phyloP scores from a whole-genome alignment of 1,139 yeast species.

The Saccharomyces hybrid region DNA sequence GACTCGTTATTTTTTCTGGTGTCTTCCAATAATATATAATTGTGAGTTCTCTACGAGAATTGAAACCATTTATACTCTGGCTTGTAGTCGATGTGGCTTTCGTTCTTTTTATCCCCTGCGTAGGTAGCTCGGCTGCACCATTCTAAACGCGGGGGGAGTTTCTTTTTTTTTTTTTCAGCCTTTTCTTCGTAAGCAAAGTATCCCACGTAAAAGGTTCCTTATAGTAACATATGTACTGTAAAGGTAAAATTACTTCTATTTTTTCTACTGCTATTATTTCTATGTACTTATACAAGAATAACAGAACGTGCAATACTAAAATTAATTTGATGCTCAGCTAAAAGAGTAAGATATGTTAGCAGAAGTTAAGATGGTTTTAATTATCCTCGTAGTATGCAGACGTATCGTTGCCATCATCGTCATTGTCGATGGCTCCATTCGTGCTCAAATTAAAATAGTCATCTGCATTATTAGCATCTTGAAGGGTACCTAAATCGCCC shows the following conservation, averaged over 20 bases:
- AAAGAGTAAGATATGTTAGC: background rate
- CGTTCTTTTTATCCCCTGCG: background rate
- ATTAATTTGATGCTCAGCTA: background rate
- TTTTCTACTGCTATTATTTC: background rate
- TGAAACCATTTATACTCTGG: background rate
- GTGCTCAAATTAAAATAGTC: constrained; percentile 77
- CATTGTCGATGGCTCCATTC: constrained; percentile 41
- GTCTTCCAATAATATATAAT: background rate
- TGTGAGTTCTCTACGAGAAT: background rate
- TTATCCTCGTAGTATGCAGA: background rate
- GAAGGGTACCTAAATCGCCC: constrained; percentile 94
- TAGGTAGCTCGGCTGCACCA: background rate
- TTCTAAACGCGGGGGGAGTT: background rate
- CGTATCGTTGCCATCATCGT: constrained; percentile 33
- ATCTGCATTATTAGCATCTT: constrained; percentile 77
- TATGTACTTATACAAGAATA: background rate
- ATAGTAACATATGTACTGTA: background rate
- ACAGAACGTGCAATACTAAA: background rate
- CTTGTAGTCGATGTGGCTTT: background rate
- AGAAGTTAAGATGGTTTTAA: background rate
- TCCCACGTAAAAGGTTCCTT: background rate
- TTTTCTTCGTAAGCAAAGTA: background rate
- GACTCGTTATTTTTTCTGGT: background rate
- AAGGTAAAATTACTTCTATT: background rate
- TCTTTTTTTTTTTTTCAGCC: background rate